Conservation (phyloP, 148 eudicot genomes). For the Talinum fruticosum region DNA sequence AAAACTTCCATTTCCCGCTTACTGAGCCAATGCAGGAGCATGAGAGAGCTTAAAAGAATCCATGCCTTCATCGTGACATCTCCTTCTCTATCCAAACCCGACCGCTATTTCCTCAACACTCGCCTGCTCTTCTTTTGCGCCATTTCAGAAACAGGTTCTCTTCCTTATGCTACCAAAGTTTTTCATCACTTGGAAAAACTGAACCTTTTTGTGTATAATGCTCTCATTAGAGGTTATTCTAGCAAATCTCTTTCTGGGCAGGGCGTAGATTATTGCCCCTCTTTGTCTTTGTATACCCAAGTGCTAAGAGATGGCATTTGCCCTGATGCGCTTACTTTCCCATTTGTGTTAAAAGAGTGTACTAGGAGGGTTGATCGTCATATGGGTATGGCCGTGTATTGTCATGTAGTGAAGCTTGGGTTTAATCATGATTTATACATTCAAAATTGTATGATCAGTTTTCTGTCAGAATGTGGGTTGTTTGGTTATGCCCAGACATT, state of each 20-base stretch:
- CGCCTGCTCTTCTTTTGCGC: slow-evolving; percentile 66
- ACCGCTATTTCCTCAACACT: slow-evolving; percentile 53
- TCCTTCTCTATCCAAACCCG: slow-evolving; percentile 31
- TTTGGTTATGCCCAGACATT: slow-evolving; percentile 40
- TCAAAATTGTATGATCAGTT: slow-evolving; percentile 47
- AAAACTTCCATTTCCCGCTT: slow-evolving; percentile 31
- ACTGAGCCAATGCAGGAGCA: slow-evolving; percentile 43
- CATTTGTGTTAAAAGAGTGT: slow-evolving; percentile 62
- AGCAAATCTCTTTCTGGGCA: slow-evolving; percentile 23
- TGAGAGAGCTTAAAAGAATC: slow-evolving; percentile 53
- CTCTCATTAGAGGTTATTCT: slow-evolving; percentile 59
- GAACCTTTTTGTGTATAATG: slow-evolving; percentile 59
- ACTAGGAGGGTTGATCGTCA: slow-evolving; percentile 32
- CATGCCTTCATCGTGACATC: slow-evolving; percentile 52
- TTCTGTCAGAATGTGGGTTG: slow-evolving; percentile 41
- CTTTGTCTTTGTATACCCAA: slow-evolving; percentile 40
- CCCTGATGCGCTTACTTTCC: slow-evolving; percentile 59
- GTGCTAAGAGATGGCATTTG: slow-evolving; percentile 36
- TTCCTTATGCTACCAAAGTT: slow-evolving; percentile 45
- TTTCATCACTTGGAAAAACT: slow-evolving; percentile 36
- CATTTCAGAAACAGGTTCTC: slow-evolving; percentile 38
- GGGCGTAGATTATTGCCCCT: slow-evolving; percentile 25
- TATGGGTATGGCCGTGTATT: slow-evolving; percentile 46
- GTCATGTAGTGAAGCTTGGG: slow-evolving; percentile 44
- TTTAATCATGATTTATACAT: slow-evolving; percentile 38